phyloP scores from a whole-genome alignment of 2,329 filamentous ascomycete species.

The Calonectria hawksworthii region DNA sequence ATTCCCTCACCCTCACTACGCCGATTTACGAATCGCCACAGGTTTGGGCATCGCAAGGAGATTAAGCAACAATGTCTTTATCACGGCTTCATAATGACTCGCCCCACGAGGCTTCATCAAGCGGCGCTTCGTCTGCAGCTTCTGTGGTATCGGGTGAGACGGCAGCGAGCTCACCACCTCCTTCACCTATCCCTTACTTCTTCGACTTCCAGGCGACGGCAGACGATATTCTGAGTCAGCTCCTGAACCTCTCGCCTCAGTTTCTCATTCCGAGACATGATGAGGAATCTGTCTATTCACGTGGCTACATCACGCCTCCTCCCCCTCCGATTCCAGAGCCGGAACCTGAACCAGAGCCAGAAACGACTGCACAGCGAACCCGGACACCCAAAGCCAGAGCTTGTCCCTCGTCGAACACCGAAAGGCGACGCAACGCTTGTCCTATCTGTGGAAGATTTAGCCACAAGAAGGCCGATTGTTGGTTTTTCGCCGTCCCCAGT shows the following conservation, averaged over 20 bases:
- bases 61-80: neutral
- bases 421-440: neutral
- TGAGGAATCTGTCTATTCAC: neutral
- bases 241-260: neutral
- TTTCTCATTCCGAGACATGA: neutral
- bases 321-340: neutral
- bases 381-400: too few relatives aligned
- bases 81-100: too few relatives aligned
- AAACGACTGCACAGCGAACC: neutral
- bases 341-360: too few relatives aligned
- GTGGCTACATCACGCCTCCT: neutral
- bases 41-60: neutral
- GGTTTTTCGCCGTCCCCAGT: slow-evolving; percentile 10
- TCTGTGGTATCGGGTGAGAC: neutral
- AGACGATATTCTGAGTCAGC: neutral
- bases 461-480: neutral
- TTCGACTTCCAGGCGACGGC: neutral
- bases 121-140: neutral
- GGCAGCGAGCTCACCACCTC: neutral
- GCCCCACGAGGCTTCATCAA: neutral
- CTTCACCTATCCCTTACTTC: neutral
- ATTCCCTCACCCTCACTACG: neutral
- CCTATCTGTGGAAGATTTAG: neutral
- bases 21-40: neutral
- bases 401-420: neutral